Evolutionary conservation across 2,329 filamentous ascomycete species (phyloP).

Genomic region (Hymenoscyphus infarciens): DNA sequence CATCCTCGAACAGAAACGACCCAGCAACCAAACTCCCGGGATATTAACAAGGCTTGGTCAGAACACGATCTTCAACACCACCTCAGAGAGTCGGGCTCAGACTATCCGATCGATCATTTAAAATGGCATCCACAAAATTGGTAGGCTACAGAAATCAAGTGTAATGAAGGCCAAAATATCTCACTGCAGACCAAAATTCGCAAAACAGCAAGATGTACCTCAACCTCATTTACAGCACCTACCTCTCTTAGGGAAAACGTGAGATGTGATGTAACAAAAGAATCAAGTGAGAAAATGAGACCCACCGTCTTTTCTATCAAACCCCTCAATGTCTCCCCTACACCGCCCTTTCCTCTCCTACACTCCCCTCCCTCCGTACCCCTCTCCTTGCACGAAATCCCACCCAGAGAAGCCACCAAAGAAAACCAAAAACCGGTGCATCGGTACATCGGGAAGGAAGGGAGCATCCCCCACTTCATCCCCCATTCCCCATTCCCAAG

Average conservation of each 20-base stretch:
- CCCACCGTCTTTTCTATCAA: background rate
- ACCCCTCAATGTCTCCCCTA: background rate
- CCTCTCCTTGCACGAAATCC: background rate
- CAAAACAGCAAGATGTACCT: background rate
- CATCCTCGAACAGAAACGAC: background rate
- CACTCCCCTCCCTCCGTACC: background rate
- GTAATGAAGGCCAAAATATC: background rate
- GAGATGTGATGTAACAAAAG: background rate
- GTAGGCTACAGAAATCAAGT: background rate
- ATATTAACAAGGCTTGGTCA: background rate
- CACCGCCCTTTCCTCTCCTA: background rate
- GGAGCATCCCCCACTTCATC: background rate
- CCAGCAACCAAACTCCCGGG: background rate
- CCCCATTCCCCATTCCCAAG: background rate
- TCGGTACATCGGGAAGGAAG: background rate
- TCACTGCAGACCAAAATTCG: background rate
- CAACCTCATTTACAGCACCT: background rate
- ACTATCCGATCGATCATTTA: background rate
- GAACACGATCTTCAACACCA: background rate
- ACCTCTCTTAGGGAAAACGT: background rate
- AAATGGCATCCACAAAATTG: background rate
- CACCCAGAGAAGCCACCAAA: background rate
- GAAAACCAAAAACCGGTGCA: background rate
- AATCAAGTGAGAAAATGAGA: background rate
- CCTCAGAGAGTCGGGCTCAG: background rate